Percentiles rank a stretch among this genome's conserved stretches.
Evolutionary conservation across 768 basidiomycete species (phyloP).

Genomic region (Clathrus columnatus): DNA sequence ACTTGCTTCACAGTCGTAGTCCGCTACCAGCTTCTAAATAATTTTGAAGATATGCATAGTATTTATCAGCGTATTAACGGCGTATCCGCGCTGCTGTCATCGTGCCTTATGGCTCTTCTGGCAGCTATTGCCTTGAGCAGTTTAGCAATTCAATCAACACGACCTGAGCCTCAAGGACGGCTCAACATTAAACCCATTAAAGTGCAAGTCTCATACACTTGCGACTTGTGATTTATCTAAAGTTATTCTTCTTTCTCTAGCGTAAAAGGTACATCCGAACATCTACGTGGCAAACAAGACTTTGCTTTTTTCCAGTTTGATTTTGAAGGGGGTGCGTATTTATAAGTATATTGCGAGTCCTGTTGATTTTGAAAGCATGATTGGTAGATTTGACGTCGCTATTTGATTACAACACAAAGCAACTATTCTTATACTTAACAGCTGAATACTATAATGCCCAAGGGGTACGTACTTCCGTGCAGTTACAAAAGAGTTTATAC

Average conservation of each 20-base stretch:
- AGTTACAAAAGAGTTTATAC: constrained; percentile 13
- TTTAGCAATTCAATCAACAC: constrained; percentile 14
- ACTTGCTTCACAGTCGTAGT: not conserved
- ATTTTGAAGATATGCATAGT: constrained; percentile 49
- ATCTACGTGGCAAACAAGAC: constrained; percentile 60
- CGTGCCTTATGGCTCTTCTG: constrained; percentile 65
- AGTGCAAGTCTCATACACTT: constrained; percentile 50
- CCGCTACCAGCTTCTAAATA: not conserved
- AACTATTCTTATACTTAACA: constrained; percentile 78
- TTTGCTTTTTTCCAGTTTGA: constrained; percentile 77
- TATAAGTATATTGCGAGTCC: not conserved
- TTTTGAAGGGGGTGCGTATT: constrained; percentile 58
- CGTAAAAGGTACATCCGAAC: constrained; percentile 39
- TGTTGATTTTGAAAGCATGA: not conserved
- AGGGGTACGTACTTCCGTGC: constrained; percentile 44
- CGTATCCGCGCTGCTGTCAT: constrained; percentile 61
- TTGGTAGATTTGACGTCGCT: constrained; percentile 65
- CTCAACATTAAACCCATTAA: constrained; percentile 58
- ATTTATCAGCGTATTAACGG: constrained; percentile 66
- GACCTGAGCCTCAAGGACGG: constrained; percentile 40
- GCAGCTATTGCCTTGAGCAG: constrained; percentile 44
- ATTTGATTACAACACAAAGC: constrained; percentile 97
- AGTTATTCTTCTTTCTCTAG: constrained; percentile 20
- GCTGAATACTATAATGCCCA: constrained; percentile 71
- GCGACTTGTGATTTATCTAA: not conserved